phyloP scores from a whole-genome alignment of 257 asterid species.

The Plantago ovata region DNA sequence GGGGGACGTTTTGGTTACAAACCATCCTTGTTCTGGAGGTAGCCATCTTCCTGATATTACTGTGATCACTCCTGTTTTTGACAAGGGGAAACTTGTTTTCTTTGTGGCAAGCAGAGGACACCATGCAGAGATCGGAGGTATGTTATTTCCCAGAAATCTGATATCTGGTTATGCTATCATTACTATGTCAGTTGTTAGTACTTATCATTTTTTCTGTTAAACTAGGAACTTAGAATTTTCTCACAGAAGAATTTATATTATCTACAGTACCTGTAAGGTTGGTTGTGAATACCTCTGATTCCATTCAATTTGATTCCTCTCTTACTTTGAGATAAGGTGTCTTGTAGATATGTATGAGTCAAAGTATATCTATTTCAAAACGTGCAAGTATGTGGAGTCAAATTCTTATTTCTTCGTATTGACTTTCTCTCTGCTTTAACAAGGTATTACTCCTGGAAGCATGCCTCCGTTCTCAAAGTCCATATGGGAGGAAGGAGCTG shows the following conservation, averaged over 20 bases:
- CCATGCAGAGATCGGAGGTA: slow-evolving; percentile 97
- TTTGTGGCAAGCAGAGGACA: slow-evolving; percentile 97
- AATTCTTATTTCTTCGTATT: too few species aligned
- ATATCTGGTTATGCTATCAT: not conserved
- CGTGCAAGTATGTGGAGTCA: too few species aligned
- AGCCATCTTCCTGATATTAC: slow-evolving; percentile 97
- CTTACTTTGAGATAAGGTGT: too few species aligned
- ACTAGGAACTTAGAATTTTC: too few species aligned
- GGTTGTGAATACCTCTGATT: too few species aligned
- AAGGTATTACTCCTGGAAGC: slow-evolving; percentile 84
- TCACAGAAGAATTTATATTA: too few species aligned
- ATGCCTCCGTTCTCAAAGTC: slow-evolving; percentile 98
- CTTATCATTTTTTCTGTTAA: too few species aligned
- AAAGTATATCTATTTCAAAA: too few species aligned
- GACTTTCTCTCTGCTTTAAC: not conserved
- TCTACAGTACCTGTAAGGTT: too few species aligned
- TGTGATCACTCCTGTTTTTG: slow-evolving; percentile 84
- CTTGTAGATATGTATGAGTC: too few species aligned
- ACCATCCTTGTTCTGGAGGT: slow-evolving; percentile 96
- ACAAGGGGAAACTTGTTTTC: slow-evolving; percentile 65
- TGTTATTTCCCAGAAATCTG: not conserved
- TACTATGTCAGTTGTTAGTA: not conserved
- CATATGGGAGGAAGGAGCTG: slow-evolving; percentile 98
- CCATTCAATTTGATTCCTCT: too few species aligned
- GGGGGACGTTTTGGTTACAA: slow-evolving; percentile 92